Evolutionary conservation across 1,139 yeast genomes (phyloP).

Genomic region (Debaryomyces nepalensis): DNA sequence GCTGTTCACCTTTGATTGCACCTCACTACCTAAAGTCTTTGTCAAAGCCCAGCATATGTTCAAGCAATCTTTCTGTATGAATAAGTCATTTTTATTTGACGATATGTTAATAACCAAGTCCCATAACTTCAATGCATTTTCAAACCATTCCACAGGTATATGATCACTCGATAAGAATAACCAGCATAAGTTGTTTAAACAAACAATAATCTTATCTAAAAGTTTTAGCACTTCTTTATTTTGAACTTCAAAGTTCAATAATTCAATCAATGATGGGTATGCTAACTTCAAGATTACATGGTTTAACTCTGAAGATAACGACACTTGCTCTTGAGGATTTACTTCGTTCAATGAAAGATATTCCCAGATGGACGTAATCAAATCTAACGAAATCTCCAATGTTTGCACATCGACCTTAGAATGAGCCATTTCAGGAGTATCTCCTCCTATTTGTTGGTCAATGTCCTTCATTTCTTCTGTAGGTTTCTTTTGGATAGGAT

Average conservation of each 20-base stretch:
- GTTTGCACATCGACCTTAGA: slow-evolving; percentile 64
- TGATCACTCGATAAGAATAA: slow-evolving; percentile 41
- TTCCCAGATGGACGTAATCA: slow-evolving; percentile 77
- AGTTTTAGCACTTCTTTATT: slow-evolving; percentile 38
- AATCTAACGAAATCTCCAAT: slow-evolving; percentile 71
- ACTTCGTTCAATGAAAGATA: slow-evolving; percentile 42
- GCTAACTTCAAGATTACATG: slow-evolving; percentile 34
- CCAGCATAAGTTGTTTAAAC: slow-evolving; percentile 75
- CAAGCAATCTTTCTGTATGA: slow-evolving; percentile 50
- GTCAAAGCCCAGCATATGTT: slow-evolving; percentile 68
- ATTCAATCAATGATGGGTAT: slow-evolving; percentile 46
- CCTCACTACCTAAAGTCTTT: slow-evolving; percentile 47
- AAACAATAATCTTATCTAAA: slow-evolving; percentile 59
- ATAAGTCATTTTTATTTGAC: slow-evolving; percentile 24
- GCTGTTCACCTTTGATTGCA: slow-evolving; percentile 25
- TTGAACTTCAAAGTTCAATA: slow-evolving; percentile 37
- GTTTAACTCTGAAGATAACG: slow-evolving; percentile 28
- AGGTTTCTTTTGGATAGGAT: slow-evolving; percentile 32
- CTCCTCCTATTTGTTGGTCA: slow-evolving; percentile 31
- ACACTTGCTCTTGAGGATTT: slow-evolving; percentile 26
- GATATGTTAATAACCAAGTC: slow-evolving; percentile 28
- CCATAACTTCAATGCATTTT: slow-evolving; percentile 43
- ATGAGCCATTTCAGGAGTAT: slow-evolving; percentile 38
- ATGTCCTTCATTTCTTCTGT: slow-evolving; percentile 22
- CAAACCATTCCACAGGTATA: slow-evolving; percentile 45